Evolutionary conservation across 768 basidiomycete species (phyloP), one percentile per base, ranked within the genome.

Genomic region (Pisolithus microcarpus): DNA sequence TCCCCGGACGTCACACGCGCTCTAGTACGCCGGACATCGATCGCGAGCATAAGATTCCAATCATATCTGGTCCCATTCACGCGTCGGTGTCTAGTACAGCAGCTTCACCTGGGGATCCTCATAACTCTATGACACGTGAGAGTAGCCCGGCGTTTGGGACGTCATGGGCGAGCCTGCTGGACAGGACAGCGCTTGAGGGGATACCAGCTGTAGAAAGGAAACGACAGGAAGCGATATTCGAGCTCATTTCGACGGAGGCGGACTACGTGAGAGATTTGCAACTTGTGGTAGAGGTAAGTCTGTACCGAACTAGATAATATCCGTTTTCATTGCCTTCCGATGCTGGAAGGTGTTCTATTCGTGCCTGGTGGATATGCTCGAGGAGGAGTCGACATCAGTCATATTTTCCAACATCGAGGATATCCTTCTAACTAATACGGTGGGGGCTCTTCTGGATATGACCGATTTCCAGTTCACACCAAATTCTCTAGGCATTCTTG

Each of bases 401-500:
- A 81, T 98, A 16, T 98, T 97, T 60, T 87, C 87, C 5, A 98
- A 98, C 59, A 75, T 97, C 23, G 94, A 98, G 62, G 94, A 97
- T 58, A 83, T 97, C 45, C 72, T n/a, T n/a, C n/a, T n/a, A n/a
- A n/a, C n/a, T n/a, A n/a, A n/a, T n/a, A n/a, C n/a, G n/a, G n/a
- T n/a, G n/a, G n/a, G n/a, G n/a, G n/a, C n/a, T n/a, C n/a, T n/a
- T n/a, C n/a, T n/a, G 11, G 10, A n/a, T 21, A 6, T 30, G 16
- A 46, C 6, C 9, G 3, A 9, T 6, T 19, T 7, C 28, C 4
- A 23, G 16, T 42, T 56, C 18, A 54, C 34, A 28, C 42, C 30
- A 30, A 30, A 40, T 36, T 56, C 48, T 4, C 7, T 38, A 88
- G 87, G 77, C 83, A 0, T 92, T 97, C 64, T 69, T 93, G 51